Conservation (phyloP, 164 flowering plant genomes). For the grape (Vitis vinifera) region ASM3070453v1 NC_081821.1:3572001-3572500, state of each 20-base stretch:
- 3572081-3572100: not conserved
- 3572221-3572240: not conserved
- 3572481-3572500: not conserved
- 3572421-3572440: constrained; percentile 14
- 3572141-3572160: too few relatives aligned
- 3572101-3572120: not conserved
- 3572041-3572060: not conserved
- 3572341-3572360: not conserved
- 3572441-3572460: constrained; percentile 22
- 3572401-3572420: not conserved
- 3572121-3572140: too few relatives aligned
- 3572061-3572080: not conserved
- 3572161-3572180: too few relatives aligned
- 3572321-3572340: constrained; percentile 8
- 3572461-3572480: constrained; percentile 5
- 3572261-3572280: too few relatives aligned
- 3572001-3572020: constrained; percentile 2
- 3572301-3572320: constrained; percentile 2
- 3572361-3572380: constrained; percentile 16
- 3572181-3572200: not conserved
- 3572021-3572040: not conserved
- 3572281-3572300: not conserved
- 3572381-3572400: constrained; percentile 4
- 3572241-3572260: not conserved
- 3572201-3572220: not conserved